These are phyloP conservation scores for Septoria linicola DNA, from an alignment of 2,329 filamentous ascomycete species.

Conservation along the genomic window DNA sequence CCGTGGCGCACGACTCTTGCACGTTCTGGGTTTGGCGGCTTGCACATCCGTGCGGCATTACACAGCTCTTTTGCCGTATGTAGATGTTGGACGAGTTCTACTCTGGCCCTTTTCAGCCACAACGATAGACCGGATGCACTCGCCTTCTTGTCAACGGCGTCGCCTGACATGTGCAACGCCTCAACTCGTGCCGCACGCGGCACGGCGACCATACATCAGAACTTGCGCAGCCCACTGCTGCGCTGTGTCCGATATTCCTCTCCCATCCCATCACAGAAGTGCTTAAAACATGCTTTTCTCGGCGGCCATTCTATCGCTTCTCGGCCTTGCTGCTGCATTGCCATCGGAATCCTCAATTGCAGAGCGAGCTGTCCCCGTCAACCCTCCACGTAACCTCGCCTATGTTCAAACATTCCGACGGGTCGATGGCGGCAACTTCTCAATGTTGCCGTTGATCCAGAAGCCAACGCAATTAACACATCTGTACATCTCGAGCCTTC, in stretches of 20 bases:
- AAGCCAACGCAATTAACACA: constrained; percentile 33
- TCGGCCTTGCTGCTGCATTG: constrained; percentile 5
- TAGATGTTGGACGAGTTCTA: constrained; percentile 3
- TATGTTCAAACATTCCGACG: constrained; percentile 34
- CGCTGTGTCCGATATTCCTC: too few species aligned
- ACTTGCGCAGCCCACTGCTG: background rate
- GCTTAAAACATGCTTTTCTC: background rate
- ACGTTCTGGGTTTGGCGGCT: constrained; percentile 3
- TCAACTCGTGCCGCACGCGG: background rate
- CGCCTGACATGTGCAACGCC: constrained; percentile 6
- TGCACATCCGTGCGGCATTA: constrained; percentile 2
- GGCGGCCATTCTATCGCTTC: constrained; percentile 3
- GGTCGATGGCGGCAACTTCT: constrained; percentile 27
- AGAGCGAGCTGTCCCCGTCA: constrained; percentile 20
- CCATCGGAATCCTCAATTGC: constrained; percentile 6
- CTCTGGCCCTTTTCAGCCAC: background rate
- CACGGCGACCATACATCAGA: background rate
- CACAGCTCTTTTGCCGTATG: background rate
- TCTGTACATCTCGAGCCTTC: constrained; percentile 33
- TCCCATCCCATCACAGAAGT: too few species aligned
- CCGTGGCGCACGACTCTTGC: constrained; percentile 11
- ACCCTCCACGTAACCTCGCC: constrained; percentile 24
- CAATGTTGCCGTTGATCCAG: constrained; percentile 30
- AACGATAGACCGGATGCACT: constrained; percentile 2
- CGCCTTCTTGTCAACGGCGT: background rate